Conservation (phyloP, 768 basidiomycete species). For the Boletus edulis region DNA sequence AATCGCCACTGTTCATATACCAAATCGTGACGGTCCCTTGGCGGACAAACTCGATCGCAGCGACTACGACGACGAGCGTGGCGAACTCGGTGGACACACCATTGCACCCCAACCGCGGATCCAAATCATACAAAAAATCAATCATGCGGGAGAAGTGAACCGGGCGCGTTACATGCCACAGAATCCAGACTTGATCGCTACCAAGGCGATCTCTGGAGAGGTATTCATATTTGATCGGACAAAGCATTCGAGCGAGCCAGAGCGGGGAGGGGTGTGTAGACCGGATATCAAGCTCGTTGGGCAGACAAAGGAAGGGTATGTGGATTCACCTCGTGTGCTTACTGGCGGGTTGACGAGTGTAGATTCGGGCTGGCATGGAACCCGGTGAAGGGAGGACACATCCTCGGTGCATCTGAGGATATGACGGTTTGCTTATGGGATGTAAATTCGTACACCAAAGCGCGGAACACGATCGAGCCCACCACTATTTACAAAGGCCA, state of each 20-base stretch:
- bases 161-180: constrained; percentile 99
- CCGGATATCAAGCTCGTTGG: constrained; percentile 92
- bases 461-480: constrained; percentile 79
- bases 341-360: constrained; percentile 4
- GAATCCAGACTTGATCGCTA: constrained; percentile 95
- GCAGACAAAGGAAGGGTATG: constrained; percentile 90
- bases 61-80: constrained; percentile 89
- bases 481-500: constrained; percentile 84
- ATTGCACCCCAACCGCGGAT: constrained; percentile 84
- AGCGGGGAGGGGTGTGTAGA: constrained; percentile 76
- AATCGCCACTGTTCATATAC: constrained; percentile 92
- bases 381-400: constrained; percentile 74
- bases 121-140: constrained; percentile 90
- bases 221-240: constrained; percentile 96
- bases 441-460: constrained; percentile 82
- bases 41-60: constrained; percentile 75
- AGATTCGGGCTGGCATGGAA: constrained; percentile 97
- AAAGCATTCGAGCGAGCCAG: constrained; percentile 93
- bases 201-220: constrained; percentile 88
- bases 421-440: constrained; percentile 98
- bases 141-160: constrained; percentile 95
- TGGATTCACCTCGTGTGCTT: constrained; percentile 12
- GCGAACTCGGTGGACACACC: constrained; percentile 91
- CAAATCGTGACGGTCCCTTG: constrained; percentile 69
- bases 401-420: constrained; percentile 93